Percentiles rank a stretch among this genome's conserved stretches.
Conservation (phyloP, 805 yeast genomes). For the Candida cerambycidarum region DNA sequence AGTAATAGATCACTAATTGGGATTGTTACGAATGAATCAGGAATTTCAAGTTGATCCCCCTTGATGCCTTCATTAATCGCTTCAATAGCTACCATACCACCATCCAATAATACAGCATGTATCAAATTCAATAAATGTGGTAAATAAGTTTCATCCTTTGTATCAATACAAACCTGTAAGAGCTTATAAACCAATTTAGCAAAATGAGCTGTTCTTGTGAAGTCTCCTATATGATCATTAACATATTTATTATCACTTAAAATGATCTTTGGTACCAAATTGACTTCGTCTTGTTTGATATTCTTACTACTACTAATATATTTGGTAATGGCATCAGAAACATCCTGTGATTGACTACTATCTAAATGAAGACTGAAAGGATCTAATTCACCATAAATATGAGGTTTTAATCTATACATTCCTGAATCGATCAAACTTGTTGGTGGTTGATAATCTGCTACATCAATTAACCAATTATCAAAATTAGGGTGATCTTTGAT, state of each 20-base stretch:
- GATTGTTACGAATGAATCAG: constrained; percentile 49
- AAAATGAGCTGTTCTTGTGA: constrained; percentile 52
- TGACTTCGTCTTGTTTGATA: constrained; percentile 39
- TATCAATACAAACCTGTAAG: constrained; percentile 52
- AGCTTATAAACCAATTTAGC: constrained; percentile 58
- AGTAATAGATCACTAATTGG: constrained; percentile 60
- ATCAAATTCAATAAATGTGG: constrained; percentile 64
- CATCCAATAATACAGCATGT: constrained; percentile 62
- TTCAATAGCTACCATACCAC: constrained; percentile 38
- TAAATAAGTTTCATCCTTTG: constrained; percentile 53
- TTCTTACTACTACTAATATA: constrained; percentile 40
- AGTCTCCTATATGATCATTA: constrained; percentile 41
- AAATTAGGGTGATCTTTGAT: constrained; percentile 39
- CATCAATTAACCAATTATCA: constrained; percentile 55
- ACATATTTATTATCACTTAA: constrained; percentile 35
- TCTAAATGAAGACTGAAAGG: constrained; percentile 54
- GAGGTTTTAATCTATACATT: constrained; percentile 63
- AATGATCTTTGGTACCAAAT: constrained; percentile 48
- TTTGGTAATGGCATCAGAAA: constrained; percentile 47
- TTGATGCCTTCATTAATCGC: constrained; percentile 10
- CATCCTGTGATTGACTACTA: constrained; percentile 49
- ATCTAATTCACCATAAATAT: constrained; percentile 56
- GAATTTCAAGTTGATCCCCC: constrained; percentile 21
- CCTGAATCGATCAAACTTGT: constrained; percentile 59
- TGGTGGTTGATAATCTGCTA: constrained; percentile 67